Conservation (phyloP, 441 rosid genomes). For the Viola pubescens region DNA sequence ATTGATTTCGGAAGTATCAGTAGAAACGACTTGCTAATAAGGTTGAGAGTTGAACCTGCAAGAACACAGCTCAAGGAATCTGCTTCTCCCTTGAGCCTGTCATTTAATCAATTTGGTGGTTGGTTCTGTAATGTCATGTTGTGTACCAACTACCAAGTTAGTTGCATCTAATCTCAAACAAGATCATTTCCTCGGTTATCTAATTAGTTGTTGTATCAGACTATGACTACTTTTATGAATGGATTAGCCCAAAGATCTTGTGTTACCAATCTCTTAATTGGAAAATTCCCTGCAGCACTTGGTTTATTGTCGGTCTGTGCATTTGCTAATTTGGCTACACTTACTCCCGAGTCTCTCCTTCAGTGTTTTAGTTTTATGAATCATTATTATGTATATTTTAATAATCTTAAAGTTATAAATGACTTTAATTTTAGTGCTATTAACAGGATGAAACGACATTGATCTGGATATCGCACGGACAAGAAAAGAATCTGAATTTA, state of each 20-base stretch:
- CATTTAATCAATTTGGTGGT: background rate
- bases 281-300: background rate
- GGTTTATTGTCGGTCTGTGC: background rate
- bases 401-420: constrained; percentile 24
- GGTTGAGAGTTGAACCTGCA: too few species aligned
- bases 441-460: constrained; percentile 74
- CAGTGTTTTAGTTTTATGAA: background rate
- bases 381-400: constrained; percentile 7
- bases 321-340: background rate
- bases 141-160: background rate
- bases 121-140: background rate
- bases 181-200: too few species aligned
- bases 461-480: constrained; percentile 73
- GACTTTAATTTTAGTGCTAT: constrained; percentile 35
- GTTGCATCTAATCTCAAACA: background rate
- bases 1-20: too few species aligned
- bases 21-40: too few species aligned
- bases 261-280: background rate
- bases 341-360: background rate
- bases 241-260: background rate
- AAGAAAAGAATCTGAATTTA: constrained; percentile 52
- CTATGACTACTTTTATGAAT: background rate
- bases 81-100: background rate
- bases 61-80: background rate
- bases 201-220: too few species aligned